A percentile compares a stretch with the other conserved stretches of the same genome.
phyloP scores from a whole-genome alignment of 2,329 filamentous ascomycete species.

The Exophiala oligosperma region DNA sequence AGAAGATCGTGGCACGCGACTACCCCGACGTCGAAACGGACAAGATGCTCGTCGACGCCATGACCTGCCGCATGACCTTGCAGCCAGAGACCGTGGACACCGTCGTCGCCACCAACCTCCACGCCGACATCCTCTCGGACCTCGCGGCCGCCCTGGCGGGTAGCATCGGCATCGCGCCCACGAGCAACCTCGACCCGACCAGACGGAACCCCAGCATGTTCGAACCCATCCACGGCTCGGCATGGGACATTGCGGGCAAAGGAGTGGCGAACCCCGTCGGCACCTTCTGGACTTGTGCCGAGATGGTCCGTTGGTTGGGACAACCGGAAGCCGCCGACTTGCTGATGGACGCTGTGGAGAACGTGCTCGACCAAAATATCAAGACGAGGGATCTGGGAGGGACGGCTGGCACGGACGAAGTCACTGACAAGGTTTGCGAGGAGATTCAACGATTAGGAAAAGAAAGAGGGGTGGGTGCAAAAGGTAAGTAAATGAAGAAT shows the following conservation, averaged over 20 bases:
- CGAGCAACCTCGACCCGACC: conserved; percentile 66
- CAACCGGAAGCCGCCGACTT: conserved; percentile 56
- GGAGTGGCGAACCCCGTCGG: conserved; percentile 86
- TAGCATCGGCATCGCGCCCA: conserved; percentile 71
- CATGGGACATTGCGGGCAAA: conserved; percentile 95
- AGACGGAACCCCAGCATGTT: conserved; percentile 62
- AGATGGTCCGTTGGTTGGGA: conserved; percentile 67
- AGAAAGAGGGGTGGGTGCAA: conserved; percentile 4
- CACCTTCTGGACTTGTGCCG: conserved; percentile 69
- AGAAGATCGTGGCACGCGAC: conserved; percentile 54
- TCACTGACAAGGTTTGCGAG: conserved; percentile 56
- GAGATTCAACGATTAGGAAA: conserved; percentile 21
- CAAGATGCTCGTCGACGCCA: conserved; percentile 68
- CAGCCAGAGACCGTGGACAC: conserved; percentile 62
- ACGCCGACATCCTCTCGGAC: conserved; percentile 69
- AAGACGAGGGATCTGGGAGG: conserved; percentile 63
- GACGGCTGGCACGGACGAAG: conserved; percentile 55
- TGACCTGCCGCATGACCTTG: conserved; percentile 65
- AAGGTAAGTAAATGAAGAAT: not conserved
- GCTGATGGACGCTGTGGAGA: conserved; percentile 61
- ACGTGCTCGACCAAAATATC: conserved; percentile 56
- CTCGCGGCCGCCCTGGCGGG: conserved; percentile 69
- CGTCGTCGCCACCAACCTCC: conserved; percentile 63
- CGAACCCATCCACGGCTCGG: conserved; percentile 72
- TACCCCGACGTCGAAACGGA: conserved; percentile 62